Percentiles rank a stretch among this genome's conserved stretches.
Evolutionary conservation across 1,284 basidiomycete genomes (phyloP).

Genomic region (Rhodotorula sp.): DNA sequence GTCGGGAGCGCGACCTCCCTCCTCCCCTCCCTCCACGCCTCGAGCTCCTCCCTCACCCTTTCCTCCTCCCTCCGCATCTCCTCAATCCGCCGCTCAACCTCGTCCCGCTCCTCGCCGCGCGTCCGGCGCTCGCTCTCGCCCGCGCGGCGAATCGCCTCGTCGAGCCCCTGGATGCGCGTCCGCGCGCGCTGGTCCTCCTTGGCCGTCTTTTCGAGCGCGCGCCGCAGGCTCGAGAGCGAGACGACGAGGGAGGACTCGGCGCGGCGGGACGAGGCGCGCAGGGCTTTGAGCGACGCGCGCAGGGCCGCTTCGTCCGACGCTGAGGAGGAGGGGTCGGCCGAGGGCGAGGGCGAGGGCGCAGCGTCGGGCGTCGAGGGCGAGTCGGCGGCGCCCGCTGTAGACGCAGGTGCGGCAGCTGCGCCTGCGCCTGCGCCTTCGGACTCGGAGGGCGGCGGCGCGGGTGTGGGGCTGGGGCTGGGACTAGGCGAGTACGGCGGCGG

Average conservation of each 20-base stretch:
- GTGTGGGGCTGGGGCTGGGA: neutral
- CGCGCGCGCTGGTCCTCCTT: conserved; percentile 43
- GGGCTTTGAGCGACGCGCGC: conserved; percentile 27
- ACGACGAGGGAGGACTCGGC: conserved; percentile 32
- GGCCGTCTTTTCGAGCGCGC: conserved; percentile 37
- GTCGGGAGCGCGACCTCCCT: conserved; percentile 3
- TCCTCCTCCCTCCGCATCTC: conserved; percentile 19
- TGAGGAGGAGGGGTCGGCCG: neutral
- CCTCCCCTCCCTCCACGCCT: conserved; percentile 25
- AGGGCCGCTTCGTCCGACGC: conserved; percentile 26
- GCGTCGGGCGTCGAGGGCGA: neutral
- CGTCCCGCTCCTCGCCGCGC: conserved; percentile 20
- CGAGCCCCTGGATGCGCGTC: conserved; percentile 34
- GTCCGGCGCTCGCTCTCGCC: conserved; percentile 16
- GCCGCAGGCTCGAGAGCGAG: conserved; percentile 26
- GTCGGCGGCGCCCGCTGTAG: neutral
- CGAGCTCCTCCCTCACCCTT: conserved; percentile 12
- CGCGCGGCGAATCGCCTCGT: conserved; percentile 38
- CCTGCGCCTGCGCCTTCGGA: neutral
- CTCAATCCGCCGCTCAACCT: conserved; percentile 6
- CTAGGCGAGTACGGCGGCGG: conserved; percentile 40
- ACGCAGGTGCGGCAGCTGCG: too few relatives aligned
- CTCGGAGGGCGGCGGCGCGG: neutral
- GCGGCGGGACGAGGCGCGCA: conserved; percentile 28
- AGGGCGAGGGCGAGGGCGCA: neutral